phyloP scores from a whole-genome alignment of 1,139 yeast genomes.

The Geotrichum carabidarum region DNA sequence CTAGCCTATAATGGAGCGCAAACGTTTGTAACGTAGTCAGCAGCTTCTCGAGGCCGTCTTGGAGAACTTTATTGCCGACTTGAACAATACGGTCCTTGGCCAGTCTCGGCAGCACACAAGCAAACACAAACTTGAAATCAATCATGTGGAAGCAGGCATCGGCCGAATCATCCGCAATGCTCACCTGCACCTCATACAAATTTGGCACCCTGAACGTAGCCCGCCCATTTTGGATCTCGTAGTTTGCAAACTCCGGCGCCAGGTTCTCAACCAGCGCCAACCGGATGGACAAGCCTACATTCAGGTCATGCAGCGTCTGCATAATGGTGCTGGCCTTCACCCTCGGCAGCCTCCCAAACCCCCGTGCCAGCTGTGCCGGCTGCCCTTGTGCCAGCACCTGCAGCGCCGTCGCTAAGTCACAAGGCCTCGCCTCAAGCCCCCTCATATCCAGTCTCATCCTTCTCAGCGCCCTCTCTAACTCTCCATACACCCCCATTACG shows the following conservation, averaged over 20 bases:
- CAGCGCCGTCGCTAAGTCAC: not conserved
- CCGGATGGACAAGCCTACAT: slow-evolving; percentile 63
- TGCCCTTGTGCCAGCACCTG: not conserved
- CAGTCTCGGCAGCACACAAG: not conserved
- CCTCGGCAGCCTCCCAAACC: not conserved
- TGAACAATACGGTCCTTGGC: not conserved
- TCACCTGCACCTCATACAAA: not conserved
- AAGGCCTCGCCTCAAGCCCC: not conserved
- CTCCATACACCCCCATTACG: not conserved
- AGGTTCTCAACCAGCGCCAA: not conserved
- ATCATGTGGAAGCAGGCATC: not conserved
- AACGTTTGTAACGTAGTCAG: not conserved
- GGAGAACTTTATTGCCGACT: too few relatives aligned
- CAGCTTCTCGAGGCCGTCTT: too few relatives aligned
- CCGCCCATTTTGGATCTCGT: not conserved
- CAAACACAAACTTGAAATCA: not conserved
- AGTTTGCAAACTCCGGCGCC: not conserved
- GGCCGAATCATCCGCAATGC: not conserved
- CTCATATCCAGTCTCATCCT: not conserved
- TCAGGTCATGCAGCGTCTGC: not conserved
- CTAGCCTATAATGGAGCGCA: not conserved
- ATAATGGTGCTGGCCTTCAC: not conserved
- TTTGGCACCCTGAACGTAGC: not conserved
- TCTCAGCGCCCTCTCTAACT: not conserved
- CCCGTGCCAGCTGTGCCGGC: not conserved